phyloP scores from a whole-genome alignment of 306 rosid species.

The Casuarina cunninghamiana region DNA sequence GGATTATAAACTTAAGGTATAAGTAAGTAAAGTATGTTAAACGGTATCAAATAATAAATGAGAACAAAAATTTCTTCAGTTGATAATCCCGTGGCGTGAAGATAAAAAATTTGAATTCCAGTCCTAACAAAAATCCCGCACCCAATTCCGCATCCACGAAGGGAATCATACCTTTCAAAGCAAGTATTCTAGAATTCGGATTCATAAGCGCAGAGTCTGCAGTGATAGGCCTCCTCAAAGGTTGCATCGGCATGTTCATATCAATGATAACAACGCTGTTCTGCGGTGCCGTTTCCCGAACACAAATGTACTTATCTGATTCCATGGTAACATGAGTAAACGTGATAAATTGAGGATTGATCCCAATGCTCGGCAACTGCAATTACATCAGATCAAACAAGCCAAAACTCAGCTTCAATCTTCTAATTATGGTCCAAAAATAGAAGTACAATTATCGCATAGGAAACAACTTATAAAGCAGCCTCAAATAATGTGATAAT shows the following conservation, averaged over 20 bases:
- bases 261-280: constrained; percentile 90
- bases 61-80: neutral
- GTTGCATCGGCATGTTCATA: constrained; percentile 92
- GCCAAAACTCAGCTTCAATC: constrained; percentile 21
- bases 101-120: neutral
- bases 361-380: constrained; percentile 94
- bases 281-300: constrained; percentile 89
- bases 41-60: neutral
- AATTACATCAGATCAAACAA: constrained; percentile 49
- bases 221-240: constrained; percentile 94
- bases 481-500: neutral
- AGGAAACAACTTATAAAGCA: constrained; percentile 24
- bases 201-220: constrained; percentile 98
- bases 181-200: constrained; percentile 93
- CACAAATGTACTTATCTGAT: constrained; percentile 92
- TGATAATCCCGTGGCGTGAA: neutral
- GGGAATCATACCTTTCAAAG: constrained; percentile 70
- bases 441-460: neutral
- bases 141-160: neutral
- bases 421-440: neutral
- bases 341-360: constrained; percentile 84
- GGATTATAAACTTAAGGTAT: neutral
- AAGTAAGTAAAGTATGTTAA: neutral
- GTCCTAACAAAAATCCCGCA: constrained; percentile 13
- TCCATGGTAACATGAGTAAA: constrained; percentile 98